phyloP scores from a whole-genome alignment of 192 early-diverging fungal species.

The Coemansia sp. region DNA sequence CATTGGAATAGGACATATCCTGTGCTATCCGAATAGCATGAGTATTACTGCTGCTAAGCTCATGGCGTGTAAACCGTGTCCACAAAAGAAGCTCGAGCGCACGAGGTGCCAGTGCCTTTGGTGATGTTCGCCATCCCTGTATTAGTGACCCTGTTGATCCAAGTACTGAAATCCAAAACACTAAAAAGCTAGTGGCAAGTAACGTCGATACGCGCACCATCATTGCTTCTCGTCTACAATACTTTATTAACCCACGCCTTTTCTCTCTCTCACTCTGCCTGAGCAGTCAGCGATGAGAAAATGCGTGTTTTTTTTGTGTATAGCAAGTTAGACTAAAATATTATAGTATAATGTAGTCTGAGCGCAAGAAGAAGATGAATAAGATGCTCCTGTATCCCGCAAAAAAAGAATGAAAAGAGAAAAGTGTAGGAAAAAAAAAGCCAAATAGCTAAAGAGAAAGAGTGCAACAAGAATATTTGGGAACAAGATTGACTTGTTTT shows the following conservation, averaged over 20 bases:
- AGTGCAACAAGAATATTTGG: not conserved
- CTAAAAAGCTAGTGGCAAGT: constrained; percentile 19
- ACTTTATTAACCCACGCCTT: not conserved
- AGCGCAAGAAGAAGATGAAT: not conserved
- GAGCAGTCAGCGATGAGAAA: not conserved
- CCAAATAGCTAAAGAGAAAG: not conserved
- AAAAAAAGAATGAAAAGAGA: not conserved
- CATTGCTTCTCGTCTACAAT: not conserved
- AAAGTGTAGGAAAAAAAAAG: constrained; percentile 4
- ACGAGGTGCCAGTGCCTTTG: constrained; percentile 22
- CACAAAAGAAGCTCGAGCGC: constrained; percentile 21
- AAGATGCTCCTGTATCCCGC: not conserved
- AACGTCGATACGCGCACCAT: constrained; percentile 26
- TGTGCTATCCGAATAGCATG: not conserved
- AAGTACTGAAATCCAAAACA: constrained; percentile 35
- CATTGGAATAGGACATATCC: not conserved
- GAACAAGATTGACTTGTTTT: not conserved
- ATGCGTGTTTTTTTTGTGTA: not conserved
- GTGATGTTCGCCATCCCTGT: constrained; percentile 18
- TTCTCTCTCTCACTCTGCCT: not conserved
- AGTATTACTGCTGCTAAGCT: not conserved
- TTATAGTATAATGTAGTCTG: not conserved
- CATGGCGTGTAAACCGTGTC: constrained; percentile 8
- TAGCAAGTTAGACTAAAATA: not conserved
- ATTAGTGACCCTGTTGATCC: constrained; percentile 24